These are phyloP conservation scores for Geotrichum klebahnii DNA, from an alignment of 1,139 yeast species.

Conservation along the genomic window DNA sequence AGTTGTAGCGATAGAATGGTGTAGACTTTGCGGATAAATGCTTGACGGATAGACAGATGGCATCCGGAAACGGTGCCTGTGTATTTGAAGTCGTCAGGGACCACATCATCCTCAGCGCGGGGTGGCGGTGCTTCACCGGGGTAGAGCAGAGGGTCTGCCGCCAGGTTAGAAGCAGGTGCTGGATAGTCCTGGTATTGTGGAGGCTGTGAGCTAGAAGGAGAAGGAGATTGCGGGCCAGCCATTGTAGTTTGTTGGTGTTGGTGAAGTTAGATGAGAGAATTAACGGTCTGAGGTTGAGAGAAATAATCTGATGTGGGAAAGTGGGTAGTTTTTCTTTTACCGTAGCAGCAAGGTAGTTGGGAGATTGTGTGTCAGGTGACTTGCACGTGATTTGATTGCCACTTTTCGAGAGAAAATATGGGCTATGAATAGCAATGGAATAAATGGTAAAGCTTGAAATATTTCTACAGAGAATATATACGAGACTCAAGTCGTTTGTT, in stretches of 20 bases:
- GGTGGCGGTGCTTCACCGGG: conserved; percentile 16
- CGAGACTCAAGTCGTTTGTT: no score
- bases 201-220: conserved; percentile 22
- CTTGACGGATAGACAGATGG: conserved; percentile 67
- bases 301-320: no score
- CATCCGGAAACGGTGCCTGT: conserved; percentile 75
- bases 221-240: conserved; percentile 2
- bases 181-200: conserved; percentile 6
- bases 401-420: no score
- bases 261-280: not conserved
- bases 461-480: no score
- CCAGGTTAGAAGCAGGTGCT: conserved; percentile 14
- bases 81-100: conserved; percentile 76
- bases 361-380: no score
- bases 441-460: no score
- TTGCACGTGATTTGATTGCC: no score
- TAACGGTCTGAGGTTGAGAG: no score
- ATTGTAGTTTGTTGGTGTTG: not conserved
- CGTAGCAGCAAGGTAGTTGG: no score
- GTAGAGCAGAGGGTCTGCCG: conserved; percentile 21
- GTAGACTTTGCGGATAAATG: conserved; percentile 76
- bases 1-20: conserved; percentile 65
- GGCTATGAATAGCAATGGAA: no score
- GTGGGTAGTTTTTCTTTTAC: no score
- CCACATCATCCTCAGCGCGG: conserved; percentile 30